Evolutionary conservation across 106 monocot genomes (phyloP).

Genomic region (Dioscorea alata): DNA sequence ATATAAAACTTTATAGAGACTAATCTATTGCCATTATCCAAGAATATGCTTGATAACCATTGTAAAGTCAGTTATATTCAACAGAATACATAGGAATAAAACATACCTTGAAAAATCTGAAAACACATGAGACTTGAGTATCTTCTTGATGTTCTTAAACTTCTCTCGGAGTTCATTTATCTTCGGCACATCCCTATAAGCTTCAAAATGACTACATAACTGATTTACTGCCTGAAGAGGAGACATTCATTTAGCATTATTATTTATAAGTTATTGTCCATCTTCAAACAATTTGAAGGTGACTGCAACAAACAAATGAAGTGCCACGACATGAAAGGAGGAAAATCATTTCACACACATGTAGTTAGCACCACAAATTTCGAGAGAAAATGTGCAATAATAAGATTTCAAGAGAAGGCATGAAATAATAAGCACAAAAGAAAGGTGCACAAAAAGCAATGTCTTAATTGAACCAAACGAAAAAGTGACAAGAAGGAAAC

Average conservation of each 20-base stretch:
- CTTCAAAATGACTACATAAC: conserved; percentile 93
- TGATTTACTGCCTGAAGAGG: conserved; percentile 90
- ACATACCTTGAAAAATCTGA: conserved; percentile 95
- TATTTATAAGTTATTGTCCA: neutral
- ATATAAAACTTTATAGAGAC: too few species aligned
- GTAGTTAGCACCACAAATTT: too few species aligned
- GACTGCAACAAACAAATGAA: neutral
- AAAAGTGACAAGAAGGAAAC: neutral
- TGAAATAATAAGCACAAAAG: too few species aligned
- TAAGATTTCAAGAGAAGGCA: too few species aligned
- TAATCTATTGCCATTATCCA: too few species aligned
- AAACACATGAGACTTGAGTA: conserved; percentile 95
- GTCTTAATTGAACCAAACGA: too few species aligned
- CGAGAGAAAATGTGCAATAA: too few species aligned
- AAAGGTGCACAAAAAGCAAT: too few species aligned
- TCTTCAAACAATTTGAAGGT: neutral
- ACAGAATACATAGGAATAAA: neutral
- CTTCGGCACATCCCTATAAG: conserved; percentile 95
- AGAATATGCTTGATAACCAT: too few species aligned
- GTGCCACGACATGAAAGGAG: neutral
- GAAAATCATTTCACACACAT: too few species aligned
- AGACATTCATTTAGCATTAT: neutral
- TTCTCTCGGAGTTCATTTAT: conserved; percentile 93
- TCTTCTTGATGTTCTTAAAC: conserved; percentile 97
- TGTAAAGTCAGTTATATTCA: too few species aligned